Evolutionary conservation across 495 filamentous ascomycete genomes (phyloP), one percentile per base, ranked within the genome.

Genomic region (Aspergillus coremiiformis): DNA sequence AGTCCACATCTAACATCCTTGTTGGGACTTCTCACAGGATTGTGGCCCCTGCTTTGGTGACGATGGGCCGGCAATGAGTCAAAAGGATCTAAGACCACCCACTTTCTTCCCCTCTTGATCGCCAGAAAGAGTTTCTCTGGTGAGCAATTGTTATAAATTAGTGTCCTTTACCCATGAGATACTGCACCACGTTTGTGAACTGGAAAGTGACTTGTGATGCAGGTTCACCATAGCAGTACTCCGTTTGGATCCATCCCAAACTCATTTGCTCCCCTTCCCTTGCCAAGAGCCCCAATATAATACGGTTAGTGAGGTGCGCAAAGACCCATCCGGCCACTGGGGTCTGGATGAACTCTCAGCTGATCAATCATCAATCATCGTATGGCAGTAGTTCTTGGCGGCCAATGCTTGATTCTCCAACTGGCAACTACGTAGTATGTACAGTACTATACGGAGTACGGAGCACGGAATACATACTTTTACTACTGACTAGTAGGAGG

Each of bases 101-200:
- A 43, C 55, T 50, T 50, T 51, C 26, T 54, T 42, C 51, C 55
- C 55, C 55, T 54, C 55, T 52, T 50, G 51, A 54, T 54, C 55
- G 35, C 27, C 55, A 35, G 35, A 29, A 12, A 32, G 10, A 41
- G 12, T 41, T 49, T 32, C 33, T 49, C 20, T 37, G 22, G 23
- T 48, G 7, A 35, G 29, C 46, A 48, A 23, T 37, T 20, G 2
- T 48, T 37, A 15, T 19, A 48, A 48, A 23, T 35, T 48, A 35
- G 21, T 39, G 19, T 23, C 19, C 4, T 6, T 41, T 7, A 11
- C 37, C 19, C 37, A 21, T 41, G 37, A 21, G 37, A 10, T 21
- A 41, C 37, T 6, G 17, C 4, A 9, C 19, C 19, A 41, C 12
- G n/a, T 21, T 41, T 20, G 37, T 6, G 20, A 21, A 41, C 12